Conservation (phyloP, 2,329 filamentous ascomycete species). For the Ophiocordyceps camponoti-rufipedis region DNA sequence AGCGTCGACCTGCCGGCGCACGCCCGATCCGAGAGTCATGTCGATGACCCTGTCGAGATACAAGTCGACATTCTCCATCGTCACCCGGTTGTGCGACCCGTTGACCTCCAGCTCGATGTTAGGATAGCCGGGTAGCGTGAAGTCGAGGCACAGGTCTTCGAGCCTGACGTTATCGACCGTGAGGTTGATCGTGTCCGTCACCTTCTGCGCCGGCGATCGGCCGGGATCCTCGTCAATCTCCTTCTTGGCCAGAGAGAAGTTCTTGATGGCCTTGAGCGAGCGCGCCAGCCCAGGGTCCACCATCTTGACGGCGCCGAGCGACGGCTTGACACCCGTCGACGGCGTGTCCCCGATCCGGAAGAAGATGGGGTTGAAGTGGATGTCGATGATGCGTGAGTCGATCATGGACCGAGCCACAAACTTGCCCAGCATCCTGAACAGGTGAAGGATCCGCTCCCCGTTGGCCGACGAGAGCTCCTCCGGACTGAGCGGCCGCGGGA, state of each 20-base stretch:
- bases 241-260: slow-evolving; percentile 69
- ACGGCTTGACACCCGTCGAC: slow-evolving; percentile 50
- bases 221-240: slow-evolving; percentile 54
- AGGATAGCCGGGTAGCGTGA: slow-evolving; percentile 83
- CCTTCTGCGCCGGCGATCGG: slow-evolving; percentile 52
- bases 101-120: slow-evolving; percentile 63
- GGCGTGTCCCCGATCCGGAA: slow-evolving; percentile 73
- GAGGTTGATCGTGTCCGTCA: slow-evolving; percentile 48
- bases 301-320: slow-evolving; percentile 72
- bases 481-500: slow-evolving; percentile 76
- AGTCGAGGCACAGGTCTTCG: slow-evolving; percentile 82
- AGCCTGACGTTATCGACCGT: slow-evolving; percentile 58
- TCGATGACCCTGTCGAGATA: slow-evolving; percentile 87
- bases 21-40: slow-evolving; percentile 75
- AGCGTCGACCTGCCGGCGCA: slow-evolving; percentile 74
- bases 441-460: slow-evolving; percentile 70
- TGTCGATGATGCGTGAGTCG: slow-evolving; percentile 91
- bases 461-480: slow-evolving; percentile 57
- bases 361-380: slow-evolving; percentile 94
- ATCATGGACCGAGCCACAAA: slow-evolving; percentile 98
- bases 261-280: slow-evolving; percentile 73
- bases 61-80: slow-evolving; percentile 74
- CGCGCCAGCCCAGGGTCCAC: slow-evolving; percentile 76
- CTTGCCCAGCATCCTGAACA: slow-evolving; percentile 89
- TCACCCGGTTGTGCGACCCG: slow-evolving; percentile 59